Percentiles rank a stretch among this genome's conserved stretches.
These are phyloP conservation scores for Thuja plicata DNA, from an alignment of 83 land plant species.

Conservation along the genomic window DNA sequence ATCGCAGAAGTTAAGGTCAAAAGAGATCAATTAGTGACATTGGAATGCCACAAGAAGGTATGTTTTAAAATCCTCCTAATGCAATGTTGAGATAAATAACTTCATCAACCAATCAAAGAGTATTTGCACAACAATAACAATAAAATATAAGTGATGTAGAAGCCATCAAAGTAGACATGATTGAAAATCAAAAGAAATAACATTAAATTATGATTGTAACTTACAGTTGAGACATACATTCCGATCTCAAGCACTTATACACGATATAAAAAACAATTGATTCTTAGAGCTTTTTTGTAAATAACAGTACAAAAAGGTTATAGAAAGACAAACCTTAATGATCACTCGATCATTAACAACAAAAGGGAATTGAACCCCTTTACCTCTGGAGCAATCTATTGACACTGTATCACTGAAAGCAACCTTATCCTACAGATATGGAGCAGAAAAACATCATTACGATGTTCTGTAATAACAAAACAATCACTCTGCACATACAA, in stretches of 20 bases:
- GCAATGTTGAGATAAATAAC: too few species aligned
- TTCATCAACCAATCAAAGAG: background rate
- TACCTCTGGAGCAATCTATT: slow-evolving; percentile 40
- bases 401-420: slow-evolving; percentile 38
- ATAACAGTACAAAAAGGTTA: background rate
- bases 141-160: background rate
- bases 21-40: background rate
- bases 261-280: background rate
- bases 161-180: background rate
- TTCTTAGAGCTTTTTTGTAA: background rate
- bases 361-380: slow-evolving; percentile 79
- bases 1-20: background rate
- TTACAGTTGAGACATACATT: too few species aligned
- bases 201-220: background rate
- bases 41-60: background rate
- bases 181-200: background rate
- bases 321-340: slow-evolving; percentile 41
- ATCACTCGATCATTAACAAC: slow-evolving; percentile 61
- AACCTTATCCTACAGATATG: slow-evolving; percentile 42
- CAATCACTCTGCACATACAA: background rate
- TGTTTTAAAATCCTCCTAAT: background rate
- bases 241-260: background rate
- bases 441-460: background rate
- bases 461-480: background rate
- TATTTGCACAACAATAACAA: background rate